A percentile compares a stretch with the other conserved stretches of the same genome.
These are phyloP conservation scores for Chaetomium fimeti DNA, from an alignment of 495 filamentous ascomycete species.

Conservation along the genomic window DNA sequence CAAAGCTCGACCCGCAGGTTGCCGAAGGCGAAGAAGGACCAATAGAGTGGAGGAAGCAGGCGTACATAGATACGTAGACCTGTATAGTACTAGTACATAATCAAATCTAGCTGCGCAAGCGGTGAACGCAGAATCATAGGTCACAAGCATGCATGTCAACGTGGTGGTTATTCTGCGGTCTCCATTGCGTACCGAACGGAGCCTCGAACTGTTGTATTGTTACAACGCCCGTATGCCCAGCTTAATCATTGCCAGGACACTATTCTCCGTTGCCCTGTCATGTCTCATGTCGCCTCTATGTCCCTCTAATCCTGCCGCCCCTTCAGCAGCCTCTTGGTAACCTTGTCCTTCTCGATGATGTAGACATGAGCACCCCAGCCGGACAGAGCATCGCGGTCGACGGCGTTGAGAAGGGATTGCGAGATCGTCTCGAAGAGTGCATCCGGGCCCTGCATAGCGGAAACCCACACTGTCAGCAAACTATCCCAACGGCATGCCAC, in stretches of 20 bases:
- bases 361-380: slow-evolving; percentile 99
- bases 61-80: slow-evolving; percentile 26
- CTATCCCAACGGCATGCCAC: neutral
- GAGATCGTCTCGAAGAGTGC: slow-evolving; percentile 98
- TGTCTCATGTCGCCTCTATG: neutral
- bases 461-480: neutral
- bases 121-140: neutral
- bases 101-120: neutral
- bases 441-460: slow-evolving; percentile 65
- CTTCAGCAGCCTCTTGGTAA: slow-evolving; percentile 96
- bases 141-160: neutral
- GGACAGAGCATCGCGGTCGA: slow-evolving; percentile 92
- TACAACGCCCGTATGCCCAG: slow-evolving; percentile 21
- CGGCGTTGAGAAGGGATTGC: slow-evolving; percentile 91
- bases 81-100: slow-evolving; percentile 24
- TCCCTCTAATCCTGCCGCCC: slow-evolving; percentile 60
- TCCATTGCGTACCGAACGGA: slow-evolving; percentile 12
- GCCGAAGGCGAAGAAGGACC: slow-evolving; percentile 46
- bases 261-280: neutral
- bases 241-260: slow-evolving; percentile 1
- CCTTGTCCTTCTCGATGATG: slow-evolving; percentile 99
- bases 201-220: slow-evolving; percentile 13
- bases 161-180: neutral
- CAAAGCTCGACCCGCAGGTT: slow-evolving; percentile 34
- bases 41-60: slow-evolving; percentile 20